These are phyloP conservation scores for Microcera coccophila DNA, from an alignment of 2,329 filamentous ascomycete genomes.

Conservation along the genomic window DNA sequence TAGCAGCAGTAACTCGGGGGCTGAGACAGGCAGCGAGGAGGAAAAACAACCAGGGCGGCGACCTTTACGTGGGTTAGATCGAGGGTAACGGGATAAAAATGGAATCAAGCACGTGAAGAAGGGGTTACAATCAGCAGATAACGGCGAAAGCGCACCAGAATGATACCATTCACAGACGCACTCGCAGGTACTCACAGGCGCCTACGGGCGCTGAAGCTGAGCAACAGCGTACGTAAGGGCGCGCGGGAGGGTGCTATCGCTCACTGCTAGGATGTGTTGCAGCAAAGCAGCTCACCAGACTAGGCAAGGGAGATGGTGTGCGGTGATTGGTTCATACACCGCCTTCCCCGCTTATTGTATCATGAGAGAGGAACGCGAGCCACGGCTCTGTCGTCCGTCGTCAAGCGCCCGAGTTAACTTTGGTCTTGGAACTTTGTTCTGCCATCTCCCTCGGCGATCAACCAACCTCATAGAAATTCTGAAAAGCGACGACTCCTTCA, in stretches of 20 bases:
- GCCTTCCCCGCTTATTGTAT: constrained; percentile 38
- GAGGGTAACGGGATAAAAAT: too few species aligned
- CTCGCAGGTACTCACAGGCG: too few species aligned
- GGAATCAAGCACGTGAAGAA: too few species aligned
- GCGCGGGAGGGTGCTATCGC: too few species aligned
- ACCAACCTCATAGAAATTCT: constrained; percentile 1
- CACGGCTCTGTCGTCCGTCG: constrained; percentile 12
- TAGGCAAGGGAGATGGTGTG: constrained; percentile 7
- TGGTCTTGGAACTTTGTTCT: constrained; percentile 14
- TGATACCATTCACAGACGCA: too few species aligned
- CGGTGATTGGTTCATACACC: constrained; percentile 29
- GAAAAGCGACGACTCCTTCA: neutral
- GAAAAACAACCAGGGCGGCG: too few species aligned
- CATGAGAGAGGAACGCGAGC: constrained; percentile 34
- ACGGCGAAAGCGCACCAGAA: too few species aligned
- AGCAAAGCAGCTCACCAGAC: constrained; percentile 1
- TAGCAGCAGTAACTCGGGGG: neutral
- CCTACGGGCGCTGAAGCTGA: too few species aligned
- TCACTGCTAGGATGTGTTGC: neutral
- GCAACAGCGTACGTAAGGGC: too few species aligned
- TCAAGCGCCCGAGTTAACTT: constrained; percentile 25
- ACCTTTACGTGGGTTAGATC: too few species aligned
- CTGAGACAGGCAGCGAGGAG: neutral
- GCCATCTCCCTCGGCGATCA: constrained; percentile 22
- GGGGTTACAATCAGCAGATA: too few species aligned